Evolutionary conservation across 805 yeast species (phyloP).

Genomic region (Kazachstania taianensis): DNA sequence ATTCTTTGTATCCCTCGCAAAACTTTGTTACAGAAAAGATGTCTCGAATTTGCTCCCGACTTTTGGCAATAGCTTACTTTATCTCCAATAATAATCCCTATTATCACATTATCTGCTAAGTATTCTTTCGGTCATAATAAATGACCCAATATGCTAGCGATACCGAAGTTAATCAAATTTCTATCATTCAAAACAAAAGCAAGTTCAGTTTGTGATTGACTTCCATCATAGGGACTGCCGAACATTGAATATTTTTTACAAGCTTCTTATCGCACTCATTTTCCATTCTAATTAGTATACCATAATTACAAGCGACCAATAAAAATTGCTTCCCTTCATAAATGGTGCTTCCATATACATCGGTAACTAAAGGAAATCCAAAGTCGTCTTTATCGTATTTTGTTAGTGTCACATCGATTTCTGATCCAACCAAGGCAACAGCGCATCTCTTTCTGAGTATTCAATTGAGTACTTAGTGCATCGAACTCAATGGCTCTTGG

Average conservation of each 20-base stretch:
- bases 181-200: slow-evolving; percentile 50
- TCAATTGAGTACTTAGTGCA: slow-evolving; percentile 50
- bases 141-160: slow-evolving; percentile 55
- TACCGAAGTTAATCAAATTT: slow-evolving; percentile 48
- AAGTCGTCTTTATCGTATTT: slow-evolving; percentile 12
- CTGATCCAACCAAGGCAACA: slow-evolving; percentile 43
- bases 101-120: slow-evolving; percentile 26
- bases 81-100: slow-evolving; percentile 45
- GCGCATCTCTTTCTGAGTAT: slow-evolving; percentile 45
- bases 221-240: slow-evolving; percentile 48
- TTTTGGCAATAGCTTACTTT: slow-evolving; percentile 52
- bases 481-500: slow-evolving; percentile 46
- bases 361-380: slow-evolving; percentile 23
- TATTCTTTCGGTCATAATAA: slow-evolving; percentile 36
- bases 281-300: slow-evolving; percentile 42
- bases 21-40: slow-evolving; percentile 41
- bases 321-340: slow-evolving; percentile 37
- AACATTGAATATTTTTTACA: slow-evolving; percentile 25
- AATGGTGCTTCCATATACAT: slow-evolving; percentile 36
- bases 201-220: slow-evolving; percentile 39
- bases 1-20: slow-evolving; percentile 41
- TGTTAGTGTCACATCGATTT: slow-evolving; percentile 35
- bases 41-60: slow-evolving; percentile 52
- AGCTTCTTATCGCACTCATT: slow-evolving; percentile 8
- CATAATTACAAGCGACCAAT: slow-evolving; percentile 52